Evolutionary conservation across 768 basidiomycete species (phyloP).

Genomic region (Tricholoma saponaceum): DNA sequence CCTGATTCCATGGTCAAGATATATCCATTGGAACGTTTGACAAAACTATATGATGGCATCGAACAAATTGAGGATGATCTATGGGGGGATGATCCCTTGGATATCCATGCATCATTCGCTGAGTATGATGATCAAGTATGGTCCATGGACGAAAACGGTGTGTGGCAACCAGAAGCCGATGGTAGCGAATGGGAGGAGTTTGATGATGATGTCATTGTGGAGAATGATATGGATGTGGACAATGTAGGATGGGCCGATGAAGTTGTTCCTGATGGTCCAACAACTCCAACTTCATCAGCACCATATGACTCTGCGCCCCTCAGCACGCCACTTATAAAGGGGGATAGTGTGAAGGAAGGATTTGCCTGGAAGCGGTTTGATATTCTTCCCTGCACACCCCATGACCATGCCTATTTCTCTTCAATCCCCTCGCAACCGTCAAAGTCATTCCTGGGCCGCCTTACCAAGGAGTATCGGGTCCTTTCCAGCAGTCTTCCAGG

Average conservation of each 20-base stretch:
- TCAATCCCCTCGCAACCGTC: slow-evolving; percentile 60
- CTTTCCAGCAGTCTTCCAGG: slow-evolving; percentile 80
- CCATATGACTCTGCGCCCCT: not conserved
- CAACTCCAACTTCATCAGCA: not conserved
- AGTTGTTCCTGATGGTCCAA: slow-evolving; percentile 1
- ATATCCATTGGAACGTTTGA: slow-evolving; percentile 66
- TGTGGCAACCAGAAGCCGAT: slow-evolving; percentile 43
- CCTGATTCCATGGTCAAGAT: slow-evolving; percentile 46
- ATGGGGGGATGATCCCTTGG: slow-evolving; percentile 51
- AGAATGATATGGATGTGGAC: slow-evolving; percentile 16
- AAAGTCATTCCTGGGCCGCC: slow-evolving; percentile 69
- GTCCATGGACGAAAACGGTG: slow-evolving; percentile 40
- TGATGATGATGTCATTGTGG: slow-evolving; percentile 24
- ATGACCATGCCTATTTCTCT: slow-evolving; percentile 78
- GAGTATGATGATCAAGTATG: slow-evolving; percentile 39
- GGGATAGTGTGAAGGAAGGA: slow-evolving; percentile 26
- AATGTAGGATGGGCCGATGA: slow-evolving; percentile 14
- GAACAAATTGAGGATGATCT: slow-evolving; percentile 74
- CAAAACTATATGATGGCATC: slow-evolving; percentile 74
- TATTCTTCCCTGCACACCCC: slow-evolving; percentile 67
- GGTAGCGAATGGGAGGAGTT: slow-evolving; percentile 36
- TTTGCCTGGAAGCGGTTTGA: slow-evolving; percentile 78
- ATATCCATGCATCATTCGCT: slow-evolving; percentile 36
- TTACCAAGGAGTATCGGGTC: slow-evolving; percentile 80
- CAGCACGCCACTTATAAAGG: not conserved